Conservation (phyloP, 148 eudicot genomes). For the Persicaria maculosa region DNA sequence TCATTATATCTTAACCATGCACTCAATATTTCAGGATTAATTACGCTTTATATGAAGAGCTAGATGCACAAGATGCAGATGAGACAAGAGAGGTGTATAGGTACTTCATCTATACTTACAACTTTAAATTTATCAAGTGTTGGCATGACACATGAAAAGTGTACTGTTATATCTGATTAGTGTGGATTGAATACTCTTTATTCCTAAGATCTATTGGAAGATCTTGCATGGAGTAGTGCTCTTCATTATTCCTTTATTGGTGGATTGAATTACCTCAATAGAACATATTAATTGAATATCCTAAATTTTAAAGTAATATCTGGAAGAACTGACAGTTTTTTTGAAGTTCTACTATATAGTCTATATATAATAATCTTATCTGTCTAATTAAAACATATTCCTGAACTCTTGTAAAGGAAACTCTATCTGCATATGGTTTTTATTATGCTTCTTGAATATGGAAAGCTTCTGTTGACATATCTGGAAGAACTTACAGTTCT, state of each 20-base stretch:
- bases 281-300: not conserved
- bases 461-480: not conserved
- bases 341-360: not conserved
- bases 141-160: not conserved
- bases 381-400: not conserved
- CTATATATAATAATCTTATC: not conserved
- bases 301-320: not conserved
- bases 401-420: not conserved
- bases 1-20: not conserved
- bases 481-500: too few species aligned
- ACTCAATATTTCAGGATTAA: slow-evolving; percentile 47
- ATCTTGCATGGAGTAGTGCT: not conserved
- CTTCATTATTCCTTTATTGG: not conserved
- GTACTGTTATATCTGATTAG: not conserved
- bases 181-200: not conserved
- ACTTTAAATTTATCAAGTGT: not conserved
- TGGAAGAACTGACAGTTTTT: not conserved
- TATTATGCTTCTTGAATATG: not conserved
- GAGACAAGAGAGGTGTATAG: slow-evolving; percentile 74
- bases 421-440: not conserved
- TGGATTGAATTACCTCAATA: not conserved
- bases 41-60: slow-evolving; percentile 52
- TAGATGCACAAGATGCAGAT: slow-evolving; percentile 58
- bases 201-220: not conserved
- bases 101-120: slow-evolving; percentile 23